A percentile compares a stretch with the other conserved stretches of the same genome.
phyloP scores from a whole-genome alignment of 164 flowering plant genomes.

The Cinnamomum chago region DNA sequence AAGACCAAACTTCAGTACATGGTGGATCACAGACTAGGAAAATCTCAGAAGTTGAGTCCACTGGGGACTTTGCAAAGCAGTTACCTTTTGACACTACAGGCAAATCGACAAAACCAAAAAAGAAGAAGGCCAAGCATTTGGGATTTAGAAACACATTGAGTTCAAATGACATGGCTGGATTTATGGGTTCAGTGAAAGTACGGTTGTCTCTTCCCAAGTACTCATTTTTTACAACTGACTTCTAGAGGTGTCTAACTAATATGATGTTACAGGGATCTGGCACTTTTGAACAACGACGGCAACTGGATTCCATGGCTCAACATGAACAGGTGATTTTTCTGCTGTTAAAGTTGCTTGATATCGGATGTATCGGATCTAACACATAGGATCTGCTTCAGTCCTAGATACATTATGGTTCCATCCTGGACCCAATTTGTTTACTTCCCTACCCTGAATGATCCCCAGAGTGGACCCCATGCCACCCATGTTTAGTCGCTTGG shows the following conservation, averaged over 20 bases:
- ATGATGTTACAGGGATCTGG: constrained; percentile 45
- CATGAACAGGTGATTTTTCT: constrained; percentile 61
- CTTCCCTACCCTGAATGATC: no score
- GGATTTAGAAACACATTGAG: constrained; percentile 28
- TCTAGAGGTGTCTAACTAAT: constrained; percentile 13
- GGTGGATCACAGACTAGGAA: constrained; percentile 62
- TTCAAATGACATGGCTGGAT: constrained; percentile 21
- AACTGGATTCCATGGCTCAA: constrained; percentile 45
- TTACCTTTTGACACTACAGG: constrained; percentile 58
- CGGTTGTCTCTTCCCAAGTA: constrained; percentile 4
- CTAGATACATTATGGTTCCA: no score
- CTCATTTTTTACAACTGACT: constrained; percentile 1
- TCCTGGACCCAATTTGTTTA: no score
- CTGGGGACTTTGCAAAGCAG: constrained; percentile 61
- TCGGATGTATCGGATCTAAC: no score
- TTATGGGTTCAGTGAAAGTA: constrained; percentile 20
- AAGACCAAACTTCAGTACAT: constrained; percentile 75
- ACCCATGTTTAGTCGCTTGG: no score
- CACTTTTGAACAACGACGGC: constrained; percentile 71
- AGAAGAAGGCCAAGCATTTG: constrained; percentile 78
- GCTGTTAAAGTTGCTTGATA: background rate
- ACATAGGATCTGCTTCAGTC: no score
- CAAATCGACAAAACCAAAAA: constrained; percentile 61
- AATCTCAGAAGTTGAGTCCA: constrained; percentile 75
- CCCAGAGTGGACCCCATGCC: no score